Percentiles rank a stretch among this genome's conserved stretches.
Evolutionary conservation across 2,329 filamentous ascomycete genomes (phyloP).

Genomic region (Fusarium temperatum): DNA sequence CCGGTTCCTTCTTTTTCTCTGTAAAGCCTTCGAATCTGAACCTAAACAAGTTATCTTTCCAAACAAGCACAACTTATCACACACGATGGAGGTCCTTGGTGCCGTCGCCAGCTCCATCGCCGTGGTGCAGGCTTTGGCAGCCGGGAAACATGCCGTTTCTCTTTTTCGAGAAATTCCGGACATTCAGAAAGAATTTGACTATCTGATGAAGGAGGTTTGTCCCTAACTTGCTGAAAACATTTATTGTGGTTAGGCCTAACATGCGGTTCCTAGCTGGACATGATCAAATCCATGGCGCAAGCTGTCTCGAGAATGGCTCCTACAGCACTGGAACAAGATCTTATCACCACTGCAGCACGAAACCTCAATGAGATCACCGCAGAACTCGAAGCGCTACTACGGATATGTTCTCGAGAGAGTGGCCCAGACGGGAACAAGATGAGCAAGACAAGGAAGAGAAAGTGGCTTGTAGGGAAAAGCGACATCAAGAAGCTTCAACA

Average conservation of each 20-base stretch:
- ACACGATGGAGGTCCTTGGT: conserved; percentile 18
- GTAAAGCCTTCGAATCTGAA: not conserved
- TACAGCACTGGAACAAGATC: not conserved
- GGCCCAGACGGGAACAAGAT: not conserved
- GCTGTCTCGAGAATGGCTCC: not conserved
- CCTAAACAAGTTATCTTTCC: no score
- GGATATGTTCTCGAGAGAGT: not conserved
- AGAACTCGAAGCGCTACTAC: conserved; percentile 1
- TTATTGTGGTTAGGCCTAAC: not conserved
- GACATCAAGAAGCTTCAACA: conserved; percentile 14
- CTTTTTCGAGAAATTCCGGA: conserved; percentile 7
- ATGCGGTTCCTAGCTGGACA: not conserved
- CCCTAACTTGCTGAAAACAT: accelerated
- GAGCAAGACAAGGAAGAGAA: conserved; percentile 2
- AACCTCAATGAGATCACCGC: not conserved
- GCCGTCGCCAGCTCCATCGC: conserved; percentile 22
- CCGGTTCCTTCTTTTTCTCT: not conserved
- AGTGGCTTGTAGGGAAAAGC: conserved; percentile 6
- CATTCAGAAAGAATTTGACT: conserved; percentile 18
- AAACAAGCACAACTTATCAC: not conserved
- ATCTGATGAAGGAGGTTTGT: conserved; percentile 9
- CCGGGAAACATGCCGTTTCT: conserved; percentile 4
- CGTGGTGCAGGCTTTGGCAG: conserved; percentile 5
- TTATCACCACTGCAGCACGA: not conserved
- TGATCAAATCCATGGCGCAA: conserved; percentile 3